Conservation (phyloP, 148 eudicot species). For the Diospyros kaki region DNA sequence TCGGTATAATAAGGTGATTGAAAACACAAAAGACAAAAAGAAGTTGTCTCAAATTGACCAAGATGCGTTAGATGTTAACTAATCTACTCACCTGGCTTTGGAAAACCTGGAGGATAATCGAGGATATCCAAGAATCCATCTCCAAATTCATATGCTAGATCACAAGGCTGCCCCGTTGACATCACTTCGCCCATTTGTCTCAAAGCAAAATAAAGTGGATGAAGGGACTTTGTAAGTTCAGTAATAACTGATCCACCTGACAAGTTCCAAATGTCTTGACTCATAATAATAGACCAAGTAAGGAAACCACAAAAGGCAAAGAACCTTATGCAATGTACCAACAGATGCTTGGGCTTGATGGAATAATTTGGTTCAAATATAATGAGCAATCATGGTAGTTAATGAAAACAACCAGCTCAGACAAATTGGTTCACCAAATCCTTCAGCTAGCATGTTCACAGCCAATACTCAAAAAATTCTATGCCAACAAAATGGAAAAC, state of each 20-base stretch:
- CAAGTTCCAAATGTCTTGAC: not conserved
- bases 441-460: not conserved
- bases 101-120: constrained; percentile 68
- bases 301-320: not conserved
- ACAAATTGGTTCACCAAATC: not conserved
- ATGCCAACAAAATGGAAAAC: not conserved
- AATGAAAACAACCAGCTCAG: not conserved
- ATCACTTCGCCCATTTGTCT: constrained; percentile 59
- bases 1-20: too few relatives aligned
- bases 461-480: not conserved
- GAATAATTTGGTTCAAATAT: not conserved
- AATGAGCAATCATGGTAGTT: not conserved
- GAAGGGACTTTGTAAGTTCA: constrained; percentile 41
- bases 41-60: not conserved
- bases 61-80: not conserved
- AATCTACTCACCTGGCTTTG: constrained; percentile 52
- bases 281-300: not conserved
- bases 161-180: constrained; percentile 92
- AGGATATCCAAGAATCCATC: constrained; percentile 57
- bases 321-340: not conserved
- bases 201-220: constrained; percentile 67
- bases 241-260: constrained; percentile 49
- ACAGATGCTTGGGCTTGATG: too few relatives aligned
- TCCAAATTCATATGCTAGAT: constrained; percentile 76
- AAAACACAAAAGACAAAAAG: too few relatives aligned